A percentile compares a stretch with the other conserved stretches of the same genome.
Evolutionary conservation across 2,329 filamentous ascomycete species (phyloP).

Genomic region (Xylogone sp.): DNA sequence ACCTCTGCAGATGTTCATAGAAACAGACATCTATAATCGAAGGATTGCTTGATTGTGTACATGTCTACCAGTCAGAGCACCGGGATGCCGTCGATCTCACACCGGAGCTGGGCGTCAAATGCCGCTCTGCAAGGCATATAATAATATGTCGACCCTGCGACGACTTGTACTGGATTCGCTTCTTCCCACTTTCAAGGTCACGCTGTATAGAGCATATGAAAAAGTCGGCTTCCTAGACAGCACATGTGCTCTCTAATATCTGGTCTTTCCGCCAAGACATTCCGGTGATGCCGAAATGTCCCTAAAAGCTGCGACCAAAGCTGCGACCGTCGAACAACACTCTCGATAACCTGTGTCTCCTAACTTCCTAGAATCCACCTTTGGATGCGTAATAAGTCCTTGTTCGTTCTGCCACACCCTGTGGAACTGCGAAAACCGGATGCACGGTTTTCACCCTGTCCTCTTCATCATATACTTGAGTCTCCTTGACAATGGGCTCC

Average conservation of each 20-base stretch:
- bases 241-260: neutral
- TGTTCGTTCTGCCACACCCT: conserved; percentile 38
- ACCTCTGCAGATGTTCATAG: neutral
- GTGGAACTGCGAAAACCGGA: conserved; percentile 82
- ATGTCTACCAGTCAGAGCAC: neutral
- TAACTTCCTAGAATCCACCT: conserved; percentile 18
- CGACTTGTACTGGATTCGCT: neutral
- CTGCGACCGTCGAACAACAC: neutral
- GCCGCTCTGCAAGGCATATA: neutral
- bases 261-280: neutral
- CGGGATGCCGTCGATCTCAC: neutral
- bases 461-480: conserved; percentile 64
- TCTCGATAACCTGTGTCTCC: neutral
- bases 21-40: neutral
- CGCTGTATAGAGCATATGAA: neutral
- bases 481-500: conserved; percentile 42
- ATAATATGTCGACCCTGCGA: neutral
- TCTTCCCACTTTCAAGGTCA: no score
- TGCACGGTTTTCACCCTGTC: conserved; percentile 71
- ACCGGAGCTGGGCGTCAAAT: neutral
- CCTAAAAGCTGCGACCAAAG: neutral
- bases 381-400: conserved; percentile 25
- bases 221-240: no score
- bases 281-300: neutral
- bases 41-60: neutral